Conservation (phyloP, 805 yeast genomes). For the Candida glaebosa region DNA sequence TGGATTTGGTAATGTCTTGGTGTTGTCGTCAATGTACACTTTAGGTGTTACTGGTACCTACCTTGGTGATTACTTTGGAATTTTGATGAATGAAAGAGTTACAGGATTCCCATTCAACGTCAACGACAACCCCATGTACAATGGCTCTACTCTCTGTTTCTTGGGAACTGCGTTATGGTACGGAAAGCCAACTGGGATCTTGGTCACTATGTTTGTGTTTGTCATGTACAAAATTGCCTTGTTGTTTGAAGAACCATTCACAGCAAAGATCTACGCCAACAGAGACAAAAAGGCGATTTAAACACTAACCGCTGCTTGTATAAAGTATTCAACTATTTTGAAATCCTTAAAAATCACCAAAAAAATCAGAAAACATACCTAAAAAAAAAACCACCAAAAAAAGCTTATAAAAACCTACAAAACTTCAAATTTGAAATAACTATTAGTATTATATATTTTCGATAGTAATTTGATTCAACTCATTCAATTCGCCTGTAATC, state of each 20-base stretch:
- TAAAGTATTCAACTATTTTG: slow-evolving; percentile 1
- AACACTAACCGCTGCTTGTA: no score
- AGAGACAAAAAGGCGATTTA: slow-evolving; percentile 35
- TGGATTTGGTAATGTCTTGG: slow-evolving; percentile 74
- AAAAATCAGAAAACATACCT: background rate
- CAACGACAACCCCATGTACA: slow-evolving; percentile 93
- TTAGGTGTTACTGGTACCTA: slow-evolving; percentile 96
- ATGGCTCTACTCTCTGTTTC: slow-evolving; percentile 86
- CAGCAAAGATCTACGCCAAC: slow-evolving; percentile 83
- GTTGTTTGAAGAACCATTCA: slow-evolving; percentile 92
- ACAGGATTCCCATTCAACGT: slow-evolving; percentile 92
- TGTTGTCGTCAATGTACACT: slow-evolving; percentile 81
- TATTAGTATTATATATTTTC: background rate
- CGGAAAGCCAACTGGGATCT: slow-evolving; percentile 87
- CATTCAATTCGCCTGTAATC: no score
- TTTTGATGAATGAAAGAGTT: slow-evolving; percentile 85
- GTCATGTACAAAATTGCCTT: slow-evolving; percentile 82
- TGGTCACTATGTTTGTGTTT: slow-evolving; percentile 68
- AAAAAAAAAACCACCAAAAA: background rate
- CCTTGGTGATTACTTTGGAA: slow-evolving; percentile 95
- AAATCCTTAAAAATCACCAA: background rate
- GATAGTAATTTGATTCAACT: slow-evolving; percentile 1
- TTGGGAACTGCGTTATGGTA: slow-evolving; percentile 85
- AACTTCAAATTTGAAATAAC: background rate
- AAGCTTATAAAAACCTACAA: background rate